These are phyloP conservation scores for Trifolium dubium DNA, from an alignment of 306 rosid species.

Conservation along the genomic window DNA sequence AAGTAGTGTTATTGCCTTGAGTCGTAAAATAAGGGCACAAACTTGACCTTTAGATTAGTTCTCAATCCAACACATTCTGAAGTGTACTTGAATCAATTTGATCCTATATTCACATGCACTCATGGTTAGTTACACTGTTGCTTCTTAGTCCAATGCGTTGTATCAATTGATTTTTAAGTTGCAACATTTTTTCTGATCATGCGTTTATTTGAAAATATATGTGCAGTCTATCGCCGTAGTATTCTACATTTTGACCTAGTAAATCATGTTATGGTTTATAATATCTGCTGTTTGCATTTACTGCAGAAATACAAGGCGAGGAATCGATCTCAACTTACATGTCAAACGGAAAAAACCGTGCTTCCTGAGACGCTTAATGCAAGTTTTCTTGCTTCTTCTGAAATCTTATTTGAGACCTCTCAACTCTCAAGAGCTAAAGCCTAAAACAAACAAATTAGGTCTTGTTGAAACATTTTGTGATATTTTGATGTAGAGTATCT, in stretches of 20 bases:
- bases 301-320: constrained; percentile 52
- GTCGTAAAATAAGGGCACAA: too few species aligned
- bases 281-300: constrained; percentile 33
- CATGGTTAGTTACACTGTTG: neutral
- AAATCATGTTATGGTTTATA: constrained; percentile 35
- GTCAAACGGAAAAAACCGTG: neutral
- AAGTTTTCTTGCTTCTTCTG: neutral
- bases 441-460: constrained; percentile 12
- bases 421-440: constrained; percentile 1
- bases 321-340: constrained; percentile 22
- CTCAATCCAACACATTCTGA: neutral
- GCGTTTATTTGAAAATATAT: constrained; percentile 6
- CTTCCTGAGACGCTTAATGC: neutral
- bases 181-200: constrained; percentile 27
- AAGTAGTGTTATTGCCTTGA: too few species aligned
- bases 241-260: neutral
- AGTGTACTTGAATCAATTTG: neutral
- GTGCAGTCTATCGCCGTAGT: neutral
- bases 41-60: too few species aligned
- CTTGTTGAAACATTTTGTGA: constrained; percentile 37
- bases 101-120: neutral
- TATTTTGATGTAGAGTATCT: constrained; percentile 41
- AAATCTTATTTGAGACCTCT: neutral
- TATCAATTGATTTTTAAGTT: constrained; percentile 9
- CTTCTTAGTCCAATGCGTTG: neutral